phyloP scores from a whole-genome alignment of 73 alveolate genomes.

The Paramecium biaurelia region DNA sequence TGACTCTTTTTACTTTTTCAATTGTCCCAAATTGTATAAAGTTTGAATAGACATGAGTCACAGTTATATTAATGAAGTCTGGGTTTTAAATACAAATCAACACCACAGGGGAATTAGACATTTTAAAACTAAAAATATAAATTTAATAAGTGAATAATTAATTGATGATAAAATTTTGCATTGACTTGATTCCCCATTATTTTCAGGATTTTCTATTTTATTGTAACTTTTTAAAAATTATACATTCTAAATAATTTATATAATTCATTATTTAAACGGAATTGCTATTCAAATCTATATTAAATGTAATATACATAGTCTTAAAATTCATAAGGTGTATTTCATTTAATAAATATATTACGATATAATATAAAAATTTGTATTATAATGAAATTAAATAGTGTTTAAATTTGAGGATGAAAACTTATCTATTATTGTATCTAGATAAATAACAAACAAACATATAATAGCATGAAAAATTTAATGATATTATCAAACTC shows the following conservation, averaged over 20 bases:
- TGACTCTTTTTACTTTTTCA: neutral
- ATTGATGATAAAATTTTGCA: neutral
- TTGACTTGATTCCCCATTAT: neutral
- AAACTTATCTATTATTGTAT: neutral
- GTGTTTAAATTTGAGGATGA: neutral
- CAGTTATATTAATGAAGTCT: constrained; percentile 24
- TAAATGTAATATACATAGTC: neutral
- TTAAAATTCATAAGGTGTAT: neutral
- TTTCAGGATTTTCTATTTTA: neutral
- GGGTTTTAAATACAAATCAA: constrained; percentile 33
- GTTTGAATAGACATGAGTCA: neutral
- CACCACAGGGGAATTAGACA: constrained; percentile 6
- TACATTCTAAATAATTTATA: neutral
- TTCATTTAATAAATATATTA: neutral
- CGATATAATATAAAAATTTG: no score
- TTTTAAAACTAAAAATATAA: neutral
- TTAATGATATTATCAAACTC: neutral
- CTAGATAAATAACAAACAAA: neutral
- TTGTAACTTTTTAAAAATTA: neutral
- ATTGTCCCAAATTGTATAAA: neutral
- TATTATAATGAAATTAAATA: neutral
- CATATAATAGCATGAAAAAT: neutral
- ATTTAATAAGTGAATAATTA: neutral
- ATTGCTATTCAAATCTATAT: no score
- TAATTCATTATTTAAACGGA: neutral